These are phyloP conservation scores for Stagonosporopsis chrysanthemi DNA, from an alignment of 2,329 filamentous ascomycete genomes.

Conservation along the genomic window DNA sequence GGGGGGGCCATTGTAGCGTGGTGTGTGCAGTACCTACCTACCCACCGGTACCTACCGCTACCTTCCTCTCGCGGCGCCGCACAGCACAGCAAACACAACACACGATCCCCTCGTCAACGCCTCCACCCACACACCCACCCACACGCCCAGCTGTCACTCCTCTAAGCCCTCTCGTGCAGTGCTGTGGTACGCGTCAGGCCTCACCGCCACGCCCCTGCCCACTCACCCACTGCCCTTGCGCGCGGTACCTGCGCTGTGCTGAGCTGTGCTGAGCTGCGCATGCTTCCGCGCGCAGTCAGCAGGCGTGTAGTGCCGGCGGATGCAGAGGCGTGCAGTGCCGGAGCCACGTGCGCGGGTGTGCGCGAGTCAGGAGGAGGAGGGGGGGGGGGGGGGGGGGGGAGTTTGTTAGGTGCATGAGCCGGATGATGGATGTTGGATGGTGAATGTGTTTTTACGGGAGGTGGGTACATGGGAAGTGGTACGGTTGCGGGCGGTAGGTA, in stretches of 20 bases:
- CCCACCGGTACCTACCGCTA: too few relatives aligned
- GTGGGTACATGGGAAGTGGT: too few relatives aligned
- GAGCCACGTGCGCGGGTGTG: constrained; percentile 11
- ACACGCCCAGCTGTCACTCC: background rate
- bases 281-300: too few relatives aligned
- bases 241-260: too few relatives aligned
- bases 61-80: too few relatives aligned
- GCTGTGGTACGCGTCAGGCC: constrained; percentile 1
- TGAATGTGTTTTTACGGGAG: too few relatives aligned
- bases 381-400: background rate
- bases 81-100: too few relatives aligned
- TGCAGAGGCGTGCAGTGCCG: constrained; percentile 9
- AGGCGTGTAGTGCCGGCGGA: background rate
- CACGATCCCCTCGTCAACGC: background rate
- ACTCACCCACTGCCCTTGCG: background rate
- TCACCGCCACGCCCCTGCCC: constrained; percentile 11
- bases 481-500: too few relatives aligned
- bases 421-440: background rate
- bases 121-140: background rate
- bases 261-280: too few relatives aligned
- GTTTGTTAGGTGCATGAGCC: background rate
- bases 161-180: background rate
- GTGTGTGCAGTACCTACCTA: too few relatives aligned
- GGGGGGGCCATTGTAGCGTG: too few relatives aligned
- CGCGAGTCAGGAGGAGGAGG: background rate